A percentile compares a stretch with the other conserved stretches of the same genome.
These are phyloP conservation scores for Agaricus bisporus DNA, from an alignment of 768 basidiomycete species.

Conservation along the genomic window DNA sequence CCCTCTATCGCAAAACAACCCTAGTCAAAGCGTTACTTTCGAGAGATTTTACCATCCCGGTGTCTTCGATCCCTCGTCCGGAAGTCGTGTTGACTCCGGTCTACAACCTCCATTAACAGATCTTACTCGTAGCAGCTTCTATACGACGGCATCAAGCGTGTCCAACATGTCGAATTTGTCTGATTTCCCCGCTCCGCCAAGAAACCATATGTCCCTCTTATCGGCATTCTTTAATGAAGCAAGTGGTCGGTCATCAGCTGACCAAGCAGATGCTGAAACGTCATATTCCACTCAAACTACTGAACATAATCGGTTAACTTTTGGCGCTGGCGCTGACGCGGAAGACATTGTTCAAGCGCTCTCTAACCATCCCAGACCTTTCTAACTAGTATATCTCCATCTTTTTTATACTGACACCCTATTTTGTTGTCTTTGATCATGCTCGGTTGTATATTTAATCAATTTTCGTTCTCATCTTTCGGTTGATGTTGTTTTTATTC, in stretches of 20 bases:
- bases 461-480: not conserved
- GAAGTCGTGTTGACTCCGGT: slow-evolving; percentile 18
- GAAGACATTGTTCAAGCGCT: slow-evolving; percentile 4
- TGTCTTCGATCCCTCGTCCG: slow-evolving; percentile 6
- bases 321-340: slow-evolving; percentile 8
- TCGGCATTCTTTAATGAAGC: slow-evolving; percentile 37
- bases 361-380: not conserved
- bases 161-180: slow-evolving; percentile 69
- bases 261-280: not conserved
- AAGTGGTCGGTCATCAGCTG: not conserved
- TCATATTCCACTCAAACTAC: not conserved
- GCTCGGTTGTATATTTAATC: not conserved
- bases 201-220: slow-evolving; percentile 34
- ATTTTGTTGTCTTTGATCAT: not conserved
- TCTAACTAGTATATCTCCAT: not conserved
- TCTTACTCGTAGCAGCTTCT: slow-evolving; percentile 44
- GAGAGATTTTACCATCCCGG: not conserved
- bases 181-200: slow-evolving; percentile 62
- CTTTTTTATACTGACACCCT: not conserved
- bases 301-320: slow-evolving; percentile 7
- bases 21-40: not conserved
- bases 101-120: slow-evolving; percentile 29
- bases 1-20: slow-evolving; percentile 10
- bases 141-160: slow-evolving; percentile 46
- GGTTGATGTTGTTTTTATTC: not conserved